Evolutionary conservation across 2,329 filamentous ascomycete genomes (phyloP).

Genomic region (Botrytis deweyae): DNA sequence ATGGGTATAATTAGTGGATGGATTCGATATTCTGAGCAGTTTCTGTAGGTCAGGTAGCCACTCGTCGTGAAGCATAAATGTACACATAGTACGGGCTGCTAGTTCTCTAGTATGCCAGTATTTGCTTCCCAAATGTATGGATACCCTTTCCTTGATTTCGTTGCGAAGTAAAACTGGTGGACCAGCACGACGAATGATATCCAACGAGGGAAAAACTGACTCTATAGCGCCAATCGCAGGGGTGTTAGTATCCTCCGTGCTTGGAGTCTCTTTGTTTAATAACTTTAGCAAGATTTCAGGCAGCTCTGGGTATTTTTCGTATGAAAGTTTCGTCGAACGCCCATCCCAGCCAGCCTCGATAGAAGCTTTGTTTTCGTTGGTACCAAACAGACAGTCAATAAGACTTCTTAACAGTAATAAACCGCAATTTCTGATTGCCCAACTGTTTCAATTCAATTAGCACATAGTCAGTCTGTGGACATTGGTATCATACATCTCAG

Average conservation of each 20-base stretch:
- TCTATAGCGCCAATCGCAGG: conserved; percentile 53
- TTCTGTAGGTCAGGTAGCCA: conserved; percentile 48
- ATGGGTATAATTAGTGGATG: conserved; percentile 55
- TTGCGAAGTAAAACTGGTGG: conserved; percentile 58
- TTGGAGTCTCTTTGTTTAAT: conserved; percentile 44
- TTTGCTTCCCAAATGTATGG: conserved; percentile 62
- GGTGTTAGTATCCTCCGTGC: conserved; percentile 15
- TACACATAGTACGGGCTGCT: conserved; percentile 70
- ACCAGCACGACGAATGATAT: conserved; percentile 71
- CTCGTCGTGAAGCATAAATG: conserved; percentile 54
- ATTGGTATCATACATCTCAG: conserved; percentile 60
- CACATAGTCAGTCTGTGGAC: neutral
- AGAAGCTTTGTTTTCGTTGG: conserved; percentile 65
- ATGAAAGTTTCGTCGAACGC: conserved; percentile 63
- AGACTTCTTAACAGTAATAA: conserved; percentile 84
- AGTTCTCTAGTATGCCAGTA: conserved; percentile 83
- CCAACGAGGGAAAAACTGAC: conserved; percentile 79
- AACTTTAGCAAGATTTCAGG: conserved; percentile 63
- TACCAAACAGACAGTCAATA: conserved; percentile 75
- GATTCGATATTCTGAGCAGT: conserved; percentile 32
- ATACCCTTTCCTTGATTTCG: conserved; percentile 58
- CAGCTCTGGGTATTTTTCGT: conserved; percentile 66
- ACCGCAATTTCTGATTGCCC: conserved; percentile 93
- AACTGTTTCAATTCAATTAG: conserved; percentile 49
- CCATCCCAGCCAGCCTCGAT: conserved; percentile 65